Percentiles rank a stretch among this genome's conserved stretches.
These are phyloP conservation scores for Diplotaxis tenuifolia DNA, from an alignment of 345 rosid genomes.

Conservation along the genomic window DNA sequence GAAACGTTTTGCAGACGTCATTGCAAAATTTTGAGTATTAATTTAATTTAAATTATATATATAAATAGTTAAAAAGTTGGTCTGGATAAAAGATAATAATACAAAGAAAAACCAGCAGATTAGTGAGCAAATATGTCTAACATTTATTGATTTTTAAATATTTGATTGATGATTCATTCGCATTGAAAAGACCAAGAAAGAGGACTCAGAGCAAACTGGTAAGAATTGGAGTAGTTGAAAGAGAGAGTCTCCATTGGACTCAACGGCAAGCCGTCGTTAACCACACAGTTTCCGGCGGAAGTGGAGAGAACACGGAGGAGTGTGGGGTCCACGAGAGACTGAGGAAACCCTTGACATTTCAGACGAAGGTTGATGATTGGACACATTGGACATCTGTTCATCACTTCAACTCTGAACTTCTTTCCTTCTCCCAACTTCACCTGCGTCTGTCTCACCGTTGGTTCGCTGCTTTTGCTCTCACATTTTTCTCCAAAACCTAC, in stretches of 20 bases:
- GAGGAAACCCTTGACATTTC: conserved; percentile 36
- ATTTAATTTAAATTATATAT: too few species aligned
- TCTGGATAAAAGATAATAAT: conserved; percentile 22
- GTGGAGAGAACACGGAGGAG: conserved; percentile 37
- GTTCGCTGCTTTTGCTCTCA: conserved; percentile 30
- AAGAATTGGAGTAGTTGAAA: conserved; percentile 29
- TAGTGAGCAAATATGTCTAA: background rate
- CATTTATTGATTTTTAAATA: background rate
- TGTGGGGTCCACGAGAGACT: conserved; percentile 33
- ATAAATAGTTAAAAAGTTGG: conserved; percentile 7
- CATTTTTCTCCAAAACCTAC: conserved; percentile 25
- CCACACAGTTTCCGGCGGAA: conserved; percentile 29
- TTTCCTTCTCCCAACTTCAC: conserved; percentile 13
- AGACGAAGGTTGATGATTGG: conserved; percentile 37
- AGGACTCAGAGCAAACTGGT: conserved; percentile 28
- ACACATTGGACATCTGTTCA: conserved; percentile 29
- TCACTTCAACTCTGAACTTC: conserved; percentile 32
- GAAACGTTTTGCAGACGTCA: background rate
- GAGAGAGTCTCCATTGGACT: conserved; percentile 35
- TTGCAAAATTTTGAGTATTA: background rate
- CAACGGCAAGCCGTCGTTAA: conserved; percentile 31
- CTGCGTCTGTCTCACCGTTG: conserved; percentile 32
- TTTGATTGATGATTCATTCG: conserved; percentile 16
- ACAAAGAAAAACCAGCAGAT: background rate
- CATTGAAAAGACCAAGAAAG: conserved; percentile 40